Evolutionary conservation across 164 flowering plant species (phyloP), one percentile per base, ranked within the genome.

Genomic region (Annona cherimola): DNA sequence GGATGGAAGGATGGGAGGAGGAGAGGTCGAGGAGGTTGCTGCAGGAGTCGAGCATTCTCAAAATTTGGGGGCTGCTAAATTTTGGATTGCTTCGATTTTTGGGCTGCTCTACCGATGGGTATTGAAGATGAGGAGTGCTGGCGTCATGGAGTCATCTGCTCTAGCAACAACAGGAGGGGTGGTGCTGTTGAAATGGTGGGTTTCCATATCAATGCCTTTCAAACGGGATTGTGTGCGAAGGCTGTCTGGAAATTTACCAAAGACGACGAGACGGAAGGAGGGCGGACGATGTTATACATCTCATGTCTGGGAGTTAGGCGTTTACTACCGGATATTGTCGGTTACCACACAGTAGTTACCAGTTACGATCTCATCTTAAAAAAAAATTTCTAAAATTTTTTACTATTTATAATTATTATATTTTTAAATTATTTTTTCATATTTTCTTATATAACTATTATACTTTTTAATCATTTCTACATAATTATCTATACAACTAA

Each of bases 21-120:
- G 44, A 45, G 6, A 72, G 45, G 39, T 72, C 44, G 20, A 72
- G 19, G n/a, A 72, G 46, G 42, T 72, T 72, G 9, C 61, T 50
- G 57, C 74, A 72, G 5, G 74, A 72, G n/a, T 67, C 26, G 16
- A 64, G 26, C 74, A 72, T 72, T 54, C 45, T 14, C 4, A 12
- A 69, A 6, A 43, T 11, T 39, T 63, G 14, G 16, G 66, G 66
- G 44, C 5, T 14, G 20, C 5, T 18, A 61, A 61, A 61, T 5
- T 4, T 61, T 4, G 63, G 63, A 12, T 50, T 61, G 2, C 2
- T 6, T 66, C 20, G 7, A 4, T 43, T 42, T 43, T 5, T 6
- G 0, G 2, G 2, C 9, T 61, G 16, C 0, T 60, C 41, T 68
- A 68, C 46, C 70, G 61, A 26, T 68, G 70, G 42, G 70, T 68